Base-by-base conservation (phyloP, 331 rosid species). In the Arachis monticola region DNA sequence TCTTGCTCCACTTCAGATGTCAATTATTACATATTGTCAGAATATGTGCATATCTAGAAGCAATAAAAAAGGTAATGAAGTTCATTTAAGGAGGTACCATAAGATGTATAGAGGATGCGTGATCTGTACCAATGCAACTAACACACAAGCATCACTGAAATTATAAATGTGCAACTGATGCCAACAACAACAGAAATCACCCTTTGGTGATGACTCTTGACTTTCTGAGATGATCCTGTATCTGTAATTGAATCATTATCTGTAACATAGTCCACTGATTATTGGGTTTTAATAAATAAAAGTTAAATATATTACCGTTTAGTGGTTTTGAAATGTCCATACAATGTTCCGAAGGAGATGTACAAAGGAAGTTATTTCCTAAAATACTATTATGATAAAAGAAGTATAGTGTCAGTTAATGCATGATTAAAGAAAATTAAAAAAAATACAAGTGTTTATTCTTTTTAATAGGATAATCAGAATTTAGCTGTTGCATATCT, bases 1-100 rank as follows among this genome's bases (percentile, higher is more conserved):
- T 92, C 99, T 86, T 90, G 96, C 86, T 90, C 96, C 86, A 87
- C 97, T 92, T 93, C 83, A 87, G 73, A 73, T 74, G 14, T 70
- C 68, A 80, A 81, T 47, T 58, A 74, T 55, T 52, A 66, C 4
- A 11, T 67, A 13, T 72, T 60, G 44, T 73, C 78, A 79, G 60
- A 74, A 67, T 63, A 72, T 8, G 48, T 42, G 46, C 45, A 50
- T 7, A 10, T 55, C 48, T 40, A 8, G 51, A 27, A 56, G 57
- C 57, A 60, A 64, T 40, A 58, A 22, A 63, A 10, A 73, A 77
- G 1, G 40, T 44, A 46, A 11, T 3, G n/a, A 27, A 67, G 73
- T 32, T 59, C 52, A 61, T 62, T 80, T 73, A 46, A 60, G 86
- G 79, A 87, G 70, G 83, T 94, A 94, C 99, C 97, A 38, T 90